Conservation (phyloP, 352 stramenopile species). For the Plasmopara halstedii region DNA sequence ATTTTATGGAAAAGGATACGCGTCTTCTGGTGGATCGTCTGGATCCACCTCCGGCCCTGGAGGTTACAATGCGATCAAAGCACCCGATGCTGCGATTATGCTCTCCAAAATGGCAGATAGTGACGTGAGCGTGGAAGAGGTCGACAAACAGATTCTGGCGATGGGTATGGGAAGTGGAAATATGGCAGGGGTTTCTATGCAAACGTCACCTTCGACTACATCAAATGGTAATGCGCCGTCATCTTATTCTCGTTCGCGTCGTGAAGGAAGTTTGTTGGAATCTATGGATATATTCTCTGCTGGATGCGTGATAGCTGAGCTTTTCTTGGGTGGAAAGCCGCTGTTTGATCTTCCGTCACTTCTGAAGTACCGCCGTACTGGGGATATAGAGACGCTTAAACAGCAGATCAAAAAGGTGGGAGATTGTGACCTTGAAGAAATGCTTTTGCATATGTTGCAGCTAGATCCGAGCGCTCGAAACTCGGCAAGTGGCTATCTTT, state of each 20-base stretch:
- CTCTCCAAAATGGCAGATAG: constrained; percentile 67
- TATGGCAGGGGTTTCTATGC: constrained; percentile 18
- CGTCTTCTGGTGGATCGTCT: constrained; percentile 1
- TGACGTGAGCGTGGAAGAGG: constrained; percentile 58
- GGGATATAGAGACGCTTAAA: constrained; percentile 59
- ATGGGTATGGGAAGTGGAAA: constrained; percentile 35
- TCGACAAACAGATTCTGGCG: constrained; percentile 63
- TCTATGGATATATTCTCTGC: constrained; percentile 99
- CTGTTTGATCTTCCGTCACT: constrained; percentile 92
- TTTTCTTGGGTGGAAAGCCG: constrained; percentile 93
- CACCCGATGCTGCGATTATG: constrained; percentile 51
- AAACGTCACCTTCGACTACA: constrained; percentile 16
- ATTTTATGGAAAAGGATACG: constrained; percentile 40
- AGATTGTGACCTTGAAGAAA: constrained; percentile 79
- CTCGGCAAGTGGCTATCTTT: constrained; percentile 84
- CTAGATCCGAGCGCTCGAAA: constrained; percentile 83
- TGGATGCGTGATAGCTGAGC: constrained; percentile 96
- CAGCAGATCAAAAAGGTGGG: constrained; percentile 91
- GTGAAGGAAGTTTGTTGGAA: constrained; percentile 58
- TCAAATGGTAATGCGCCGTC: constrained; percentile 20
- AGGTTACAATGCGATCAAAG: constrained; percentile 25
- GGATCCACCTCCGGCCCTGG: constrained; percentile 9
- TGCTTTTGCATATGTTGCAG: constrained; percentile 92
- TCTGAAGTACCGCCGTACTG: constrained; percentile 81
- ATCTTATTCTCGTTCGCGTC: constrained; percentile 35